These are phyloP conservation scores for Malus hybrid DNA, from an alignment of 331 rosid genomes.

Conservation along the genomic window DNA sequence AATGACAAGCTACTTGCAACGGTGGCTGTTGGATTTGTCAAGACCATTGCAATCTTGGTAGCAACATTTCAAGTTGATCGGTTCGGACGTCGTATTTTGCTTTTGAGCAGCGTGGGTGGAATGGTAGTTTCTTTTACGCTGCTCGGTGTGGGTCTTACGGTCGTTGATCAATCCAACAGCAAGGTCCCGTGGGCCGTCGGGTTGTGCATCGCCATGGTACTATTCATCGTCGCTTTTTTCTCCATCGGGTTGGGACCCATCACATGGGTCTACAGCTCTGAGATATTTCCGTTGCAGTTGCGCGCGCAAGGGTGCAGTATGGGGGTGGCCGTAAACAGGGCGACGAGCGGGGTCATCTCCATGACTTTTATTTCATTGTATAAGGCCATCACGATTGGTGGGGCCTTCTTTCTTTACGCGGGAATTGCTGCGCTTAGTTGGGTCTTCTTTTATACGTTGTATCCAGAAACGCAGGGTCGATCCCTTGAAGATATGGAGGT, in stretches of 20 bases:
- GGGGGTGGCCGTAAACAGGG: neutral
- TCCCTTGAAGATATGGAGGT: conserved; percentile 23
- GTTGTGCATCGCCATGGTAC: conserved; percentile 5
- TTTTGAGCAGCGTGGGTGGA: conserved; percentile 41
- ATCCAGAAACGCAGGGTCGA: conserved; percentile 24
- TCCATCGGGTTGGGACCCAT: conserved; percentile 25
- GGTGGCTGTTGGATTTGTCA: conserved; percentile 9
- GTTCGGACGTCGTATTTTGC: conserved; percentile 50
- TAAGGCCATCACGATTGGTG: no score
- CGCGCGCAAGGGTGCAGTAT: conserved; percentile 24
- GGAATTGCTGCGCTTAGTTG: conserved; percentile 9
- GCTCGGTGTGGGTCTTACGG: conserved; percentile 33
- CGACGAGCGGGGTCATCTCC: no score
- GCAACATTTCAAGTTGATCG: conserved; percentile 53
- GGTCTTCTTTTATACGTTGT: conserved; percentile 13
- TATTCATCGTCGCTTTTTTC: conserved; percentile 12
- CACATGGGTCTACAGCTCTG: conserved; percentile 15
- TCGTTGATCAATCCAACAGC: conserved; percentile 16
- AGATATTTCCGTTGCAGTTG: conserved; percentile 18
- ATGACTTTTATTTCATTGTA: no score
- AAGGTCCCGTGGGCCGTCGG: conserved; percentile 46
- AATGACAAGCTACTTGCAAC: neutral
- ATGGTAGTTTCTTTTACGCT: conserved; percentile 32
- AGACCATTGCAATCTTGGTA: conserved; percentile 39
- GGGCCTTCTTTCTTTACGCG: no score